Evolutionary conservation across 805 yeast genomes (phyloP).

Genomic region (Sungouiella thailandica): DNA sequence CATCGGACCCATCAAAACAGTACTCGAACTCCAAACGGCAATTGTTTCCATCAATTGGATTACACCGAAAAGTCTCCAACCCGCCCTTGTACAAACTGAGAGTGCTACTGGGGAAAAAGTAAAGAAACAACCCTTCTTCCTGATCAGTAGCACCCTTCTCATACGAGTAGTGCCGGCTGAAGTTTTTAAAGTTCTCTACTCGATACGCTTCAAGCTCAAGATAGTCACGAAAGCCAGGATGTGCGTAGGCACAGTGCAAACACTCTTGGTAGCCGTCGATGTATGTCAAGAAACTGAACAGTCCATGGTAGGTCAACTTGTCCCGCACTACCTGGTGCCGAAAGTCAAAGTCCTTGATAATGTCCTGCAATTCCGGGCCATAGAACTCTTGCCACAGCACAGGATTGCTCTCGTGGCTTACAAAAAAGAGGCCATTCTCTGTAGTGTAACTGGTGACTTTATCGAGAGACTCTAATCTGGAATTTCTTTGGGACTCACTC

Average conservation of each 20-base stretch:
- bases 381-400: neutral
- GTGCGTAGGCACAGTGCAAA: conserved; percentile 14
- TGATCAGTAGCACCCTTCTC: conserved; percentile 9
- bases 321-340: neutral
- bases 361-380: neutral
- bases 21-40: conserved; percentile 27
- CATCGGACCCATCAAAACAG: conserved; percentile 13
- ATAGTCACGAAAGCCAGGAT: conserved; percentile 7
- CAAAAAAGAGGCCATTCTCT: neutral
- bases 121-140: conserved; percentile 20
- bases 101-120: conserved; percentile 16
- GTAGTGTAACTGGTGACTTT: neutral
- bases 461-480: neutral
- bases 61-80: conserved; percentile 21
- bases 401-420: neutral
- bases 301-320: neutral
- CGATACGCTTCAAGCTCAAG: conserved; percentile 14
- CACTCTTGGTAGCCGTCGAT: conserved; percentile 20
- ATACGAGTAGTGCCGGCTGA: neutral
- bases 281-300: neutral
- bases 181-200: neutral
- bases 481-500: neutral
- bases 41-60: conserved; percentile 20
- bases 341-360: neutral
- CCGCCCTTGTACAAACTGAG: conserved; percentile 24